phyloP scores from a whole-genome alignment of 306 rosid species.

The Ziziphus jujuba region DNA sequence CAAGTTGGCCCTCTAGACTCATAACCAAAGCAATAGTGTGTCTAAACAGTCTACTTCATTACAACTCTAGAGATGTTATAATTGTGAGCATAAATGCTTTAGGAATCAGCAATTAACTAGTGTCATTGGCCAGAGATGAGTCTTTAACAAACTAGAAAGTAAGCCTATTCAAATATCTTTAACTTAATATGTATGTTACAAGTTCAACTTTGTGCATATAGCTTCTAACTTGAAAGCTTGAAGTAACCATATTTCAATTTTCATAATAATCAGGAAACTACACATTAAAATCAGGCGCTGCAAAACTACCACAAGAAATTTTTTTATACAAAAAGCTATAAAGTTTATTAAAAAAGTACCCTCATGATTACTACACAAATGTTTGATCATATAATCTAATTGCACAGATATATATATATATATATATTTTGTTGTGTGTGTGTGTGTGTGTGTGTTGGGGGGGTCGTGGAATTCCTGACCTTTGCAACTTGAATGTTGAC shows the following conservation, averaged over 20 bases:
- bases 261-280: too few species aligned
- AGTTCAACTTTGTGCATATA: background rate
- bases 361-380: too few species aligned
- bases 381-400: background rate
- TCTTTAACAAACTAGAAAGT: background rate
- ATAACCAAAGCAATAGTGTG: background rate
- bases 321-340: too few species aligned
- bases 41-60: background rate
- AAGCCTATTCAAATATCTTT: background rate
- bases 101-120: background rate
- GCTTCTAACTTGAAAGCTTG: too few species aligned
- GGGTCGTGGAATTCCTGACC: slow-evolving; percentile 42
- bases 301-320: background rate
- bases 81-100: background rate
- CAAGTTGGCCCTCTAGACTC: background rate
- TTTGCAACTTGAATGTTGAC: slow-evolving; percentile 82
- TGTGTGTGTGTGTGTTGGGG: too few species aligned
- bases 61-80: background rate
- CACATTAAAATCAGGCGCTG: background rate
- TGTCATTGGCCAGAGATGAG: background rate
- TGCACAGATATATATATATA: background rate
- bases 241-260: too few species aligned
- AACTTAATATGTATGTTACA: background rate
- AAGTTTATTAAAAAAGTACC: too few species aligned
- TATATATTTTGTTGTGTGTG: too few species aligned